A percentile compares a stretch with the other conserved stretches of the same genome.
Evolutionary conservation across 2,329 filamentous ascomycete species (phyloP).

Genomic region (Aphanoascus verrucosus): DNA sequence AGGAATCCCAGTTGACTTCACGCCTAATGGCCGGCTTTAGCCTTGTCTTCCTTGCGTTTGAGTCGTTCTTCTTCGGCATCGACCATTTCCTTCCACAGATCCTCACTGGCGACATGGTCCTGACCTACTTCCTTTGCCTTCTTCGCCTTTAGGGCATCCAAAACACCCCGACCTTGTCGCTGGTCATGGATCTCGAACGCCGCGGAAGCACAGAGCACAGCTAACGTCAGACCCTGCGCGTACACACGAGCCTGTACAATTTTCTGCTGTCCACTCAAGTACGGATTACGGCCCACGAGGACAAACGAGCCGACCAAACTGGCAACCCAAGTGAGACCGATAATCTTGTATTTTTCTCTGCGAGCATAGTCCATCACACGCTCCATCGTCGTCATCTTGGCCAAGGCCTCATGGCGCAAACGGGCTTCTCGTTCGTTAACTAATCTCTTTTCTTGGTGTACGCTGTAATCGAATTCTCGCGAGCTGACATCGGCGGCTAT

Average conservation of each 20-base stretch:
- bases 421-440: slow-evolving; percentile 51
- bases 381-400: slow-evolving; percentile 48
- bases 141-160: slow-evolving; percentile 39
- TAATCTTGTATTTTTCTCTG: slow-evolving; percentile 76
- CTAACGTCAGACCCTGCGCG: slow-evolving; percentile 78
- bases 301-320: slow-evolving; percentile 65
- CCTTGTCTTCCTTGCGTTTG: slow-evolving; percentile 24
- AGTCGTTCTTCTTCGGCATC: slow-evolving; percentile 38
- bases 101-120: slow-evolving; percentile 77
- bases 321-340: slow-evolving; percentile 70
- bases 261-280: slow-evolving; percentile 68
- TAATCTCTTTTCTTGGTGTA: slow-evolving; percentile 59
- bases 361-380: slow-evolving; percentile 62
- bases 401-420: slow-evolving; percentile 43
- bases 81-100: slow-evolving; percentile 66
- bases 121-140: slow-evolving; percentile 72
- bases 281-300: slow-evolving; percentile 66
- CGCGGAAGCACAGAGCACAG: slow-evolving; percentile 70
- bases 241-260: slow-evolving; percentile 91
- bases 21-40: slow-evolving; percentile 15
- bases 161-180: slow-evolving; percentile 50
- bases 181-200: slow-evolving; percentile 74
- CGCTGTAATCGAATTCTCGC: slow-evolving; percentile 57
- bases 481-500: slow-evolving; percentile 69
- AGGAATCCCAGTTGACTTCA: background rate